phyloP scores from a whole-genome alignment of 768 basidiomycete genomes.

The Tylopilus balloui region DNA sequence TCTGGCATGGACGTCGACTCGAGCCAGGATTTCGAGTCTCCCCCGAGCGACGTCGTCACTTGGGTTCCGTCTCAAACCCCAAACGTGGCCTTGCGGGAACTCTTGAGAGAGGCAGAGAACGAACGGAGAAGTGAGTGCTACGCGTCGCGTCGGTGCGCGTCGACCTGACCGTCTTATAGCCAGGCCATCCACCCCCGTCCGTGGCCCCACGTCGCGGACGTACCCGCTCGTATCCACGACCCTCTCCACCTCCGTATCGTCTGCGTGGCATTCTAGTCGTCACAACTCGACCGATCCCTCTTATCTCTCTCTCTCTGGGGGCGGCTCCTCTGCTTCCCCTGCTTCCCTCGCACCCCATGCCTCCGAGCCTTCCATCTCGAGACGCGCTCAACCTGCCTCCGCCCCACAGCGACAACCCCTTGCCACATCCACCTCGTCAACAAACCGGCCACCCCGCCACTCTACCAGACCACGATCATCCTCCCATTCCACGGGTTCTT shows the following conservation, averaged over 20 bases:
- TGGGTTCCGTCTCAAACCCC: constrained; percentile 28
- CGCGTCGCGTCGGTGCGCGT: background rate
- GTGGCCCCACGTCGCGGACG: constrained; percentile 14
- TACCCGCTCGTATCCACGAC: constrained; percentile 11
- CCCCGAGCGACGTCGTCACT: constrained; percentile 14
- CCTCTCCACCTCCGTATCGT: constrained; percentile 2
- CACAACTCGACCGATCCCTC: constrained; percentile 3
- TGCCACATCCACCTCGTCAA: constrained; percentile 20
- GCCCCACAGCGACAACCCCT: constrained; percentile 14
- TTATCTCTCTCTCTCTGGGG: constrained; percentile 4
- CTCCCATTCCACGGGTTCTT: constrained; percentile 9
- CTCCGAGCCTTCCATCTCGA: constrained; percentile 2
- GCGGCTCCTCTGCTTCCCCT: constrained; percentile 4
- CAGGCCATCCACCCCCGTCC: constrained; percentile 13
- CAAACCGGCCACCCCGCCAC: constrained; percentile 9
- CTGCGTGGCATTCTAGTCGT: constrained; percentile 7
- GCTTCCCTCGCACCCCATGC: background rate
- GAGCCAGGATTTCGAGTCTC: constrained; percentile 4
- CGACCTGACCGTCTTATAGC: constrained; percentile 6
- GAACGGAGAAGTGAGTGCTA: constrained; percentile 22
- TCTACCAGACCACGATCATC: constrained; percentile 17
- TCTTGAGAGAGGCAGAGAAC: constrained; percentile 26
- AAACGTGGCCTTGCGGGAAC: constrained; percentile 20
- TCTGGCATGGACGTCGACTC: constrained; percentile 1
- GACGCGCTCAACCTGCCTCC: constrained; percentile 8